Conservation (phyloP, 1,139 yeast genomes). For the Tardiomyces digboiensis region DNA sequence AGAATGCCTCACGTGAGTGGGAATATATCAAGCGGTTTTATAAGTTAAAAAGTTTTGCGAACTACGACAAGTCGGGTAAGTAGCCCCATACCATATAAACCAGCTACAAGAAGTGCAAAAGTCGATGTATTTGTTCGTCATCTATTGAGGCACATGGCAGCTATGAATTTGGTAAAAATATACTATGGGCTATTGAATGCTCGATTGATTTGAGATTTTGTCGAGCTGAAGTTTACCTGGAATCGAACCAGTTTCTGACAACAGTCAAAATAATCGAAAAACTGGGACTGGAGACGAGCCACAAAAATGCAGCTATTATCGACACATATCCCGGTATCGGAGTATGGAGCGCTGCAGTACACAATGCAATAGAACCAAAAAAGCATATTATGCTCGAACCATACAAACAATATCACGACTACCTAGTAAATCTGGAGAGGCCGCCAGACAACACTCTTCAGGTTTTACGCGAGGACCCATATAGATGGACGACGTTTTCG, state of each 20-base stretch:
- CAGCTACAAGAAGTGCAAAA: no score
- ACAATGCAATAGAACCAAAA: slow-evolving; percentile 47
- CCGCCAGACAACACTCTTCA: slow-evolving; percentile 8
- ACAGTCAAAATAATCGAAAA: neutral
- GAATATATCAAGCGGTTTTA: slow-evolving; percentile 10
- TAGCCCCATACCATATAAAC: no score
- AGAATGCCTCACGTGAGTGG: neutral
- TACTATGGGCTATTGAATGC: no score
- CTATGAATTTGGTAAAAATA: no score
- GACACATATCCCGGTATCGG: slow-evolving; percentile 56
- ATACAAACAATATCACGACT: slow-evolving; percentile 29
- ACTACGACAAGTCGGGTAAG: slow-evolving; percentile 10
- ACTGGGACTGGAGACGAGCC: neutral
- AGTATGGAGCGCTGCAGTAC: slow-evolving; percentile 37
- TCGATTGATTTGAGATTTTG: no score
- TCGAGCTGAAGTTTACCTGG: no score
- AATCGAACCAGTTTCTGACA: no score
- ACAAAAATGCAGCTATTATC: slow-evolving; percentile 39
- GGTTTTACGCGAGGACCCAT: slow-evolving; percentile 37
- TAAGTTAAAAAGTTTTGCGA: slow-evolving; percentile 10
- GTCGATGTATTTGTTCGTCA: no score
- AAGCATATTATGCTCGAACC: slow-evolving; percentile 53
- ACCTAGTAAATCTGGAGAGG: slow-evolving; percentile 10
- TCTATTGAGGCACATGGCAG: no score
- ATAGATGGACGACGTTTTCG: slow-evolving; percentile 51